phyloP scores from a whole-genome alignment of 768 basidiomycete species.

The Mycena rosella region DNA sequence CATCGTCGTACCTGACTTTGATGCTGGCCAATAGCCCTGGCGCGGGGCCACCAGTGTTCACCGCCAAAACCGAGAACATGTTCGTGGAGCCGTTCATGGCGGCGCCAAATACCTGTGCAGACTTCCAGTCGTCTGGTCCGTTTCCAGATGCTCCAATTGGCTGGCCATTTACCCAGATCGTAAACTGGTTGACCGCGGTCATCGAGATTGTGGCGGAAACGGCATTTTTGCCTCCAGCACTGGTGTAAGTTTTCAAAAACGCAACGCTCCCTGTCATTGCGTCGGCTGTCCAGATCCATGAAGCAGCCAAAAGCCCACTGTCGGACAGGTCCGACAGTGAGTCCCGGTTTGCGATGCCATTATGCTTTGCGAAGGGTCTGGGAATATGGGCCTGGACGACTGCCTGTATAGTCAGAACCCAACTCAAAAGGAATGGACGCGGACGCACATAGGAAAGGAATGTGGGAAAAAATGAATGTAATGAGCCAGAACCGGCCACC shows the following conservation, averaged over 20 bases:
- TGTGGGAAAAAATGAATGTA: slow-evolving; percentile 26
- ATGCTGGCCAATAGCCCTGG: slow-evolving; percentile 25
- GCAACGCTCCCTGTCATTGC: slow-evolving; percentile 24
- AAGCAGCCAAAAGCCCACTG: slow-evolving; percentile 20
- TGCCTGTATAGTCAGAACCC: background rate
- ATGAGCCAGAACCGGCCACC: slow-evolving; percentile 27
- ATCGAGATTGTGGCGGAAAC: slow-evolving; percentile 15
- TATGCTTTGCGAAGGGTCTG: slow-evolving; percentile 2
- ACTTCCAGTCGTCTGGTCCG: slow-evolving; percentile 20
- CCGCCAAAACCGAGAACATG: slow-evolving; percentile 19
- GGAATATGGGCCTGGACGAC: slow-evolving; percentile 19
- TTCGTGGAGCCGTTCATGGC: slow-evolving; percentile 12
- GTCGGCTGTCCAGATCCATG: slow-evolving; percentile 28
- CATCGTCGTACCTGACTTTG: slow-evolving; percentile 22
- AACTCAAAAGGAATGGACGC: background rate
- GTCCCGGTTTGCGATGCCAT: slow-evolving; percentile 22
- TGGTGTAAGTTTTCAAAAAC: slow-evolving; percentile 15
- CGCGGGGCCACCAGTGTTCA: slow-evolving; percentile 12
- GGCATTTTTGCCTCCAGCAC: slow-evolving; percentile 18
- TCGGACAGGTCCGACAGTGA: background rate
- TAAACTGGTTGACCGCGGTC: slow-evolving; percentile 26
- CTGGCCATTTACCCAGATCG: slow-evolving; percentile 20
- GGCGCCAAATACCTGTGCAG: slow-evolving; percentile 15
- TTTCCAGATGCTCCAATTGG: slow-evolving; percentile 18
- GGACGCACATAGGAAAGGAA: slow-evolving; percentile 28